Percentiles rank a stretch among this genome's conserved stretches.
These are phyloP conservation scores for Myriosclerotinia duriaeana DNA, from an alignment of 2,329 filamentous ascomycete species.

Conservation along the genomic window DNA sequence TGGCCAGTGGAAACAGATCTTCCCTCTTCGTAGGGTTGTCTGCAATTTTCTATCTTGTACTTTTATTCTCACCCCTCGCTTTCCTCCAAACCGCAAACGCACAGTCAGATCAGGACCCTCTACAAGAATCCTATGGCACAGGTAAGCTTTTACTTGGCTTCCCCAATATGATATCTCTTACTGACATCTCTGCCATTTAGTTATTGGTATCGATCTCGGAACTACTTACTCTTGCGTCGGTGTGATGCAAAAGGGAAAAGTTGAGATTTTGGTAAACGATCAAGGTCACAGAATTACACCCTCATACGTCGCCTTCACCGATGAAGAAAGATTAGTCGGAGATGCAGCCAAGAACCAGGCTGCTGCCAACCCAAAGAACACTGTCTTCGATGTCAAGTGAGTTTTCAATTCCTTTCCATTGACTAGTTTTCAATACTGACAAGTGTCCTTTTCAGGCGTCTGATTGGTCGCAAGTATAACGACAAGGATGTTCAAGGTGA, in stretches of 20 bases:
- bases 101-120: constrained; percentile 63
- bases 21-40: constrained; percentile 78
- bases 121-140: constrained; percentile 74
- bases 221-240: constrained; percentile 88
- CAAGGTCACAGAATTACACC: constrained; percentile 96
- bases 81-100: constrained; percentile 76
- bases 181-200: constrained; percentile 44
- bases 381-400: constrained; percentile 57
- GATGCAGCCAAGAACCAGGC: constrained; percentile 98
- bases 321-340: constrained; percentile 94
- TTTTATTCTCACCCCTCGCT: constrained; percentile 83
- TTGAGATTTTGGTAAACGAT: constrained; percentile 94
- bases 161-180: constrained; percentile 1
- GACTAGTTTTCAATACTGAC: constrained; percentile 40
- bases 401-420: constrained; percentile 41
- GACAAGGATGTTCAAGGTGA: constrained; percentile 89
- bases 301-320: constrained; percentile 94
- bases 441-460: constrained; percentile 54
- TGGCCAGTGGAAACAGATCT: constrained; percentile 63
- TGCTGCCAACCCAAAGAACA: constrained; percentile 26
- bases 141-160: constrained; percentile 43
- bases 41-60: constrained; percentile 85
- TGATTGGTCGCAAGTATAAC: constrained; percentile 79
- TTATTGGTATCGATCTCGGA: constrained; percentile 94
- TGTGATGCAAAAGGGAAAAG: constrained; percentile 94